Percentiles rank a stretch among this genome's conserved stretches.
phyloP scores from a whole-genome alignment of 1,284 basidiomycete genomes.

The Coniophora puteana region DNA sequence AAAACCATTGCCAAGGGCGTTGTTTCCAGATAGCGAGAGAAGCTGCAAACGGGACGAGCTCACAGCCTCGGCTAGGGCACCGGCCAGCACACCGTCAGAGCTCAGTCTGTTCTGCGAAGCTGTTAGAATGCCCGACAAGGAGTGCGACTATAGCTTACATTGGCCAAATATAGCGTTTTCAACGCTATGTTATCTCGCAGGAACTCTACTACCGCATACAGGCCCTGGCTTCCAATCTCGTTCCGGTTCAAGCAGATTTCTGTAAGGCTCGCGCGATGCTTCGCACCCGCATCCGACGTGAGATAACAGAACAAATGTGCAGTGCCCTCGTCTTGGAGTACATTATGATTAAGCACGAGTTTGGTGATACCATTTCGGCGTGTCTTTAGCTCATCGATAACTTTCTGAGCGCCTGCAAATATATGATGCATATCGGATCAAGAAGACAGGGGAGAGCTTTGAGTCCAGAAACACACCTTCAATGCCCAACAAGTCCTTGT shows the following conservation, averaged over 20 bases:
- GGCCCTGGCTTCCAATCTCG: slow-evolving; percentile 49
- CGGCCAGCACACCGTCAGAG: slow-evolving; percentile 22
- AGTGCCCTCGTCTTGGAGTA: slow-evolving; percentile 57
- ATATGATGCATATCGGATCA: too few species aligned
- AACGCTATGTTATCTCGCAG: slow-evolving; percentile 44
- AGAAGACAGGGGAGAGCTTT: too few species aligned
- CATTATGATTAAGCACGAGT: slow-evolving; percentile 54
- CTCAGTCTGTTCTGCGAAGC: slow-evolving; percentile 22
- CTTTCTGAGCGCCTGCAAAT: slow-evolving; percentile 36
- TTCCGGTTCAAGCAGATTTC: slow-evolving; percentile 59
- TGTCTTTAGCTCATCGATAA: slow-evolving; percentile 42
- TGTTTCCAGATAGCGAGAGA: slow-evolving; percentile 24
- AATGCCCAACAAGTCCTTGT: too few species aligned
- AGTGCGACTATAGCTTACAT: slow-evolving; percentile 38
- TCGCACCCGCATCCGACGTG: slow-evolving; percentile 40
- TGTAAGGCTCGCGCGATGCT: slow-evolving; percentile 36
- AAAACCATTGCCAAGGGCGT: slow-evolving; percentile 22
- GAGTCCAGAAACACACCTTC: too few species aligned
- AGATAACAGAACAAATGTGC: slow-evolving; percentile 54
- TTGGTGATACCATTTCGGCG: slow-evolving; percentile 40
- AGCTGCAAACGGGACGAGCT: slow-evolving; percentile 24
- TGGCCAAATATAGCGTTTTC: slow-evolving; percentile 48
- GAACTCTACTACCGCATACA: slow-evolving; percentile 50
- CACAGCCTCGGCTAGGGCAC: slow-evolving; percentile 19
- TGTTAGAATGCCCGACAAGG: slow-evolving; percentile 6